Conservation (phyloP, 2,329 filamentous ascomycete genomes). For the Canariomyces notabilis region DNA sequence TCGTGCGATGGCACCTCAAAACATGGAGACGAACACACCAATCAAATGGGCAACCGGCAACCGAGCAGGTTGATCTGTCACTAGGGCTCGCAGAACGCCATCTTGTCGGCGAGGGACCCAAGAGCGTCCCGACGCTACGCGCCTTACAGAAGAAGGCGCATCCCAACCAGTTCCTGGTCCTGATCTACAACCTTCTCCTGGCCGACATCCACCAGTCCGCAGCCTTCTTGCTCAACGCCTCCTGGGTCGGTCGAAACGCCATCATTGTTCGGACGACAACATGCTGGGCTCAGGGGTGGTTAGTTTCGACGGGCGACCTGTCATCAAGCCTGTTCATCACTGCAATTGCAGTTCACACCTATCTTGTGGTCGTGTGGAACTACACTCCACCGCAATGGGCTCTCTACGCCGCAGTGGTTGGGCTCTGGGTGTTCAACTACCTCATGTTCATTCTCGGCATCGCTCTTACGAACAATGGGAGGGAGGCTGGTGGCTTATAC, state of each 20-base stretch:
- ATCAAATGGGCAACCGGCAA: not conserved
- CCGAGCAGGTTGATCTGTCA: constrained; percentile 23
- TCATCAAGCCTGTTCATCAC: constrained; percentile 54
- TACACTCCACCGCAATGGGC: constrained; percentile 40
- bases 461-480: constrained; percentile 25
- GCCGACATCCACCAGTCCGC: constrained; percentile 54
- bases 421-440: constrained; percentile 47
- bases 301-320: constrained; percentile 54
- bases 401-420: constrained; percentile 40
- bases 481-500: constrained; percentile 36
- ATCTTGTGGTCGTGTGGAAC: constrained; percentile 46
- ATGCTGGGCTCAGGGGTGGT: constrained; percentile 52
- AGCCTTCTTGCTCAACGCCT: constrained; percentile 51
- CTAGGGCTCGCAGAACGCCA: constrained; percentile 27
- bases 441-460: constrained; percentile 40
- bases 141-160: constrained; percentile 13
- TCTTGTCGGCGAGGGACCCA: constrained; percentile 14
- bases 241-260: constrained; percentile 44
- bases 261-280: constrained; percentile 43
- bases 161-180: constrained; percentile 52
- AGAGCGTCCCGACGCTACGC: not conserved
- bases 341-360: constrained; percentile 54
- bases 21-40: constrained; percentile 4
- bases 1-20: constrained; percentile 26
- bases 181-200: constrained; percentile 55